Percentiles rank a stretch among this genome's conserved stretches.
Evolutionary conservation across 225 moss, liverwort and hornwort species (phyloP).

Genomic region (Climacium dendroides): DNA sequence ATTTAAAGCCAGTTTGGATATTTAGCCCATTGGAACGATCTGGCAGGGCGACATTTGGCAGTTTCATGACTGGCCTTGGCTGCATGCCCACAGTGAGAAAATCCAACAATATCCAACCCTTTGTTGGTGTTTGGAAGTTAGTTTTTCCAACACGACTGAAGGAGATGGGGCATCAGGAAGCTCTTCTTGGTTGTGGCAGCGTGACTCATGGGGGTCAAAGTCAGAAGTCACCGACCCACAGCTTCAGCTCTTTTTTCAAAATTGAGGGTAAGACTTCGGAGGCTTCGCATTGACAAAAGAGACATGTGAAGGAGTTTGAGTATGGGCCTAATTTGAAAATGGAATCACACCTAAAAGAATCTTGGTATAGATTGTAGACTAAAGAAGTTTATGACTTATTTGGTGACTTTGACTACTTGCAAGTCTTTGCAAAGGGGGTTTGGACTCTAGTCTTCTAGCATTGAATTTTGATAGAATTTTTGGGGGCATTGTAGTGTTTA

Average conservation of each 20-base stretch:
- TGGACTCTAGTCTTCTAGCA: background rate
- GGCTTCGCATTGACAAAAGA: background rate
- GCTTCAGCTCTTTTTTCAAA: too few relatives aligned
- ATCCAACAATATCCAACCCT: background rate
- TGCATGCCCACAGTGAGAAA: background rate
- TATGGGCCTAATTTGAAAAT: background rate
- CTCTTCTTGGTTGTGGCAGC: background rate
- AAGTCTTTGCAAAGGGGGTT: background rate
- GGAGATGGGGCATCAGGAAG: background rate
- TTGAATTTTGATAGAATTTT: background rate
- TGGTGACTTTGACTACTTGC: background rate
- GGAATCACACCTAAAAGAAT: background rate
- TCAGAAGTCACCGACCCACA: background rate
- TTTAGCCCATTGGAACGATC: background rate
- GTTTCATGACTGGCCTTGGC: background rate
- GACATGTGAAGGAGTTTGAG: background rate
- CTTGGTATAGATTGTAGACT: background rate
- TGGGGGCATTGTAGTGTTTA: too few relatives aligned
- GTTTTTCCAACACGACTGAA: too few relatives aligned
- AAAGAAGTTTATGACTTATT: background rate
- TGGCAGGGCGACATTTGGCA: background rate
- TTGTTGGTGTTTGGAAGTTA: too few relatives aligned
- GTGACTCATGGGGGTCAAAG: background rate
- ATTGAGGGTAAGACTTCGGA: rapidly evolving
- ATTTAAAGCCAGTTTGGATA: background rate